Base-by-base conservation (phyloP, 768 basidiomycete species). In the Pisolithus marmoratus region DNA sequence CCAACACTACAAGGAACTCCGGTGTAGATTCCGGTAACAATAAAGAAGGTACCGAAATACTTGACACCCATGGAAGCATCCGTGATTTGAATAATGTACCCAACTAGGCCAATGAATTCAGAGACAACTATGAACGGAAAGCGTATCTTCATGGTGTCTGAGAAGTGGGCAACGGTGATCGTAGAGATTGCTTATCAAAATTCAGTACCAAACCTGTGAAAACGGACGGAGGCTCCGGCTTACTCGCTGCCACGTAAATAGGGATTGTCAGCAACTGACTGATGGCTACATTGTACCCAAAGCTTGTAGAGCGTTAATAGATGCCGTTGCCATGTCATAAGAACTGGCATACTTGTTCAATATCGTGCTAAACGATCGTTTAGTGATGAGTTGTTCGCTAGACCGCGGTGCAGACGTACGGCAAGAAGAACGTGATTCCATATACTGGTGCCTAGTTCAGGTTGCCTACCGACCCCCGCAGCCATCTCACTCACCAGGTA, bases 41-140 rank as follows among this genome's bases (percentile, higher is more conserved):
- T 74, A 50, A 87, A 77, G 72, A 83, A 89, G 0, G 80, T 85
- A 1, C 84, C 86, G 55, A 86, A 83, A 63, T 87, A 88, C 65
- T 87, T 87, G 24, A 71, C 80, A 0, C 82, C 80, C 42, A 62
- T 60, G 0, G 77, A 57, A 1, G 67, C 78, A 12, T 74, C 60
- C 1, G 82, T 80, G 47, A 87, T 81, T 59, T 85, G 83, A 64
- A 87, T 84, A 0, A 73, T 50, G 59, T 82, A 87, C 0, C 85
- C 85, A 26, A 83, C 70, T 34, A 83, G 62, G 48, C 73, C 75
- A 64, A 82, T 71, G 1, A 69, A 17, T 4, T 79, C 75, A 0
- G 78, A 79, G 0, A 72, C 71, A 8, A 80, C 54, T 53, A 88
- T 76, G 68, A 84, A 87, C 0, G 78, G 80, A 11, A 71, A 80